Conservation (phyloP, 805 yeast species). For the Pichia ethanolica region DNA sequence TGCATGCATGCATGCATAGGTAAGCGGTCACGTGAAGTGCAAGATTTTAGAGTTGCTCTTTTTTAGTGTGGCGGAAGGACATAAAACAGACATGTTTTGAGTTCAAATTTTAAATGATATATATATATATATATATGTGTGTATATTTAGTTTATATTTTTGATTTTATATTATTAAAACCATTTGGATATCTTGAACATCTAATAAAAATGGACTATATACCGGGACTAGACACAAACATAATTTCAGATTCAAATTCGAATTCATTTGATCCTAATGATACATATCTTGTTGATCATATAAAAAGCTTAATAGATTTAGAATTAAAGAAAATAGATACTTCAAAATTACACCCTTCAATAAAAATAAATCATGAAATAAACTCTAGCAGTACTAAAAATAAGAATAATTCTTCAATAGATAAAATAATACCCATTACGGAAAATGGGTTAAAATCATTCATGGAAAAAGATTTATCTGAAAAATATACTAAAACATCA, state of each 20-base stretch:
- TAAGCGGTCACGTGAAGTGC: too few species aligned
- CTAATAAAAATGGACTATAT: neutral
- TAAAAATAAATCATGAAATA: neutral
- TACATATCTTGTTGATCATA: neutral
- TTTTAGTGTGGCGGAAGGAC: too few species aligned
- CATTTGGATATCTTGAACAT: too few species aligned
- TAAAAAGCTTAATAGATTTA: neutral
- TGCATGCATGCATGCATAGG: too few species aligned
- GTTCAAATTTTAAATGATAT: too few species aligned
- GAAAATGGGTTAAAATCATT: neutral
- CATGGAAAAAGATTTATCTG: neutral
- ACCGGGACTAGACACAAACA: neutral
- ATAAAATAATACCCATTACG: neutral
- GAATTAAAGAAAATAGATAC: neutral
- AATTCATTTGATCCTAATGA: neutral
- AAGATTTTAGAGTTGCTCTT: too few species aligned
- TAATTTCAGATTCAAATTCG: neutral
- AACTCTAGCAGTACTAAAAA: neutral
- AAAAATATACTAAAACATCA: slow-evolving; percentile 8
- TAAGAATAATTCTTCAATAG: too few species aligned
- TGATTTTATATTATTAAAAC: too few species aligned
- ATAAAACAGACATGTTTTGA: too few species aligned
- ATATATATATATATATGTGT: too few species aligned
- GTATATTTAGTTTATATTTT: too few species aligned
- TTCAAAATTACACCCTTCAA: neutral